Percentiles rank a stretch among this genome's conserved stretches.
Conservation (phyloP, 2,329 filamentous ascomycete species). For the Aspergillus transmontanensis region DNA sequence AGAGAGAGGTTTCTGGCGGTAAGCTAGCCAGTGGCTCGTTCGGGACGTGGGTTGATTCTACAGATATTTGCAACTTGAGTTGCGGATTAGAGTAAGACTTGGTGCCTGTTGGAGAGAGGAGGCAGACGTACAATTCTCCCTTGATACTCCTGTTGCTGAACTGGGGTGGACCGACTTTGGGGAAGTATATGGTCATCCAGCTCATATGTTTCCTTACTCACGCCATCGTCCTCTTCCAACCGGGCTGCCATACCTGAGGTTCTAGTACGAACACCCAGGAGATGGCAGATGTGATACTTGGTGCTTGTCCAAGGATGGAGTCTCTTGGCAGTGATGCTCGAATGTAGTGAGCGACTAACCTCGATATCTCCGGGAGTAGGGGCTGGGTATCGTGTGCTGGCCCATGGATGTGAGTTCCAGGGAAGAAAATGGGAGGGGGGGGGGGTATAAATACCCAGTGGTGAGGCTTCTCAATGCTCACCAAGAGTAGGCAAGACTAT, state of each 20-base stretch:
- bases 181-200: neutral
- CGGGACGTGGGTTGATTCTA: neutral
- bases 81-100: neutral
- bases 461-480: no score
- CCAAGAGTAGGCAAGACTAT: no score
- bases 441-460: no score
- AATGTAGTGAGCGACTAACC: neutral
- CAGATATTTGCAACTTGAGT: neutral
- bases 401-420: no score
- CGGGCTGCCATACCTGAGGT: neutral
- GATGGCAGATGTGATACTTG: neutral
- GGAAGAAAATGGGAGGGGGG: no score
- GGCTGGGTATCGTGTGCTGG: no score
- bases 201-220: neutral
- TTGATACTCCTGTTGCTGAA: neutral
- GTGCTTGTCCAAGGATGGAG: neutral
- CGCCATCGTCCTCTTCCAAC: neutral
- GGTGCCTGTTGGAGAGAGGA: neutral
- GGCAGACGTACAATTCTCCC: accelerated
- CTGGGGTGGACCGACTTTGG: neutral
- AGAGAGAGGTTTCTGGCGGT: neutral
- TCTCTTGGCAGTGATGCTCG: neutral
- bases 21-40: neutral
- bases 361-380: neutral
- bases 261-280: neutral